These are phyloP conservation scores for Fusarium sp. DNA, from an alignment of 2,329 filamentous ascomycete genomes.

Conservation along the genomic window DNA sequence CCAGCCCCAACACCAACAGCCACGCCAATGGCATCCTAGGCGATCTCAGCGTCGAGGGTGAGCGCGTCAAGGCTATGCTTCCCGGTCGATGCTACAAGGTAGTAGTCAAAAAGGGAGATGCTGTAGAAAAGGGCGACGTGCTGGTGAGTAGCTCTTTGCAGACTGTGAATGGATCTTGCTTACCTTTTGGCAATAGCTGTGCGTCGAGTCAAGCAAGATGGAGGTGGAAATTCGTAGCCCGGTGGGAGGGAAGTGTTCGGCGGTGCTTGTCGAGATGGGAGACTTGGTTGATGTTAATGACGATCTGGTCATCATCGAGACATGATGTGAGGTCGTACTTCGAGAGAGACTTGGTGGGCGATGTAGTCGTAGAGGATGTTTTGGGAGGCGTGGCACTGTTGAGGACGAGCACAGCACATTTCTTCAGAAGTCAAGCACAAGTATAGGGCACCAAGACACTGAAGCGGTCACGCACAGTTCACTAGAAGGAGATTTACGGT, in stretches of 20 bases:
- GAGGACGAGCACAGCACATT: not conserved
- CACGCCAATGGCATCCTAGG: not conserved
- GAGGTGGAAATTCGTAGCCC: constrained; percentile 51
- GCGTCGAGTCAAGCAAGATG: constrained; percentile 54
- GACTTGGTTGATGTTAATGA: constrained; percentile 47
- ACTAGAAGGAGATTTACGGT: not conserved
- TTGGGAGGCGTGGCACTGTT: not conserved
- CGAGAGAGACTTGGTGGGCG: not conserved
- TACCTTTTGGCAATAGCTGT: constrained; percentile 36
- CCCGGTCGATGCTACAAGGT: constrained; percentile 52
- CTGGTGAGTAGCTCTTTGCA: constrained; percentile 37
- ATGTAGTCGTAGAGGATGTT: not conserved
- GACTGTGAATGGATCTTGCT: not conserved
- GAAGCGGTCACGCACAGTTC: not conserved
- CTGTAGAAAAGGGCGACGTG: constrained; percentile 45
- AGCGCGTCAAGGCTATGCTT: constrained; percentile 47
- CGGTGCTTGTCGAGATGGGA: constrained; percentile 43
- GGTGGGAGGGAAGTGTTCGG: constrained; percentile 40
- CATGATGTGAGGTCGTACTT: not conserved
- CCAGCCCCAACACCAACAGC: constrained; percentile 2
- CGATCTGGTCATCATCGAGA: constrained; percentile 43
- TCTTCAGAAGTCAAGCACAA: not conserved
- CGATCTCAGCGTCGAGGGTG: constrained; percentile 26
- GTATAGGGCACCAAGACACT: not conserved
- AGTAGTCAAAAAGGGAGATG: constrained; percentile 40